Evolutionary conservation across 768 basidiomycete genomes (phyloP).

Genomic region (Calocybe cyanea): DNA sequence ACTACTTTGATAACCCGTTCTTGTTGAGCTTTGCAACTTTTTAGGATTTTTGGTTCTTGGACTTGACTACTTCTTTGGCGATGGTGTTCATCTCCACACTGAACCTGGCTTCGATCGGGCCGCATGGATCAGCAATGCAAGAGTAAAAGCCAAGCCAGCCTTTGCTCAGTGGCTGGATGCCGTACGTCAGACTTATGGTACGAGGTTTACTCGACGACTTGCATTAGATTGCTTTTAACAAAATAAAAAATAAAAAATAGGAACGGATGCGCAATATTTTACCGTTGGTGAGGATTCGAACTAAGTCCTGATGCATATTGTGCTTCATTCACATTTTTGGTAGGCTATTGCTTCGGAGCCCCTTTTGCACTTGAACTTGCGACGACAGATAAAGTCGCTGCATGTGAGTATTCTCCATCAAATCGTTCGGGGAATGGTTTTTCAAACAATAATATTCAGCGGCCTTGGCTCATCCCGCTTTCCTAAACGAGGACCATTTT

Average conservation of each 20-base stretch:
- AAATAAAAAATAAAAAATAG: too few relatives aligned
- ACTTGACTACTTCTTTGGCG: slow-evolving; percentile 63
- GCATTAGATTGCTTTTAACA: too few relatives aligned
- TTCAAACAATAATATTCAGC: slow-evolving; percentile 29
- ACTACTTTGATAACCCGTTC: too few relatives aligned
- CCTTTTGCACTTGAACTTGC: slow-evolving; percentile 47
- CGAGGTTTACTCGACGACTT: too few relatives aligned
- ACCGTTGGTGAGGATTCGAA: slow-evolving; percentile 37
- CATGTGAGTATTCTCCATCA: slow-evolving; percentile 29
- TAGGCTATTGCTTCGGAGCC: slow-evolving; percentile 59
- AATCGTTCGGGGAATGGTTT: background rate
- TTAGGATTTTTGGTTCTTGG: slow-evolving; percentile 58
- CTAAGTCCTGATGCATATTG: background rate
- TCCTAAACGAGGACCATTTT: slow-evolving; percentile 45
- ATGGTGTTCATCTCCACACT: slow-evolving; percentile 40
- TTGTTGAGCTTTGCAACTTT: background rate
- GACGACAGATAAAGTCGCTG: slow-evolving; percentile 41
- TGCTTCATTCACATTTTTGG: background rate
- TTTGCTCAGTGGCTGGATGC: slow-evolving; percentile 51
- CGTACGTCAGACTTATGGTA: slow-evolving; percentile 48
- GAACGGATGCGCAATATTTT: slow-evolving; percentile 34
- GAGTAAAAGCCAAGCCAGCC: slow-evolving; percentile 31
- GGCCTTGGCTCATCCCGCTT: slow-evolving; percentile 55
- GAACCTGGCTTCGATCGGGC: slow-evolving; percentile 33
- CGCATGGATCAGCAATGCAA: slow-evolving; percentile 38